phyloP scores from a whole-genome alignment of 768 basidiomycete genomes.

The Tubosaeta brunneosetosa region DNA sequence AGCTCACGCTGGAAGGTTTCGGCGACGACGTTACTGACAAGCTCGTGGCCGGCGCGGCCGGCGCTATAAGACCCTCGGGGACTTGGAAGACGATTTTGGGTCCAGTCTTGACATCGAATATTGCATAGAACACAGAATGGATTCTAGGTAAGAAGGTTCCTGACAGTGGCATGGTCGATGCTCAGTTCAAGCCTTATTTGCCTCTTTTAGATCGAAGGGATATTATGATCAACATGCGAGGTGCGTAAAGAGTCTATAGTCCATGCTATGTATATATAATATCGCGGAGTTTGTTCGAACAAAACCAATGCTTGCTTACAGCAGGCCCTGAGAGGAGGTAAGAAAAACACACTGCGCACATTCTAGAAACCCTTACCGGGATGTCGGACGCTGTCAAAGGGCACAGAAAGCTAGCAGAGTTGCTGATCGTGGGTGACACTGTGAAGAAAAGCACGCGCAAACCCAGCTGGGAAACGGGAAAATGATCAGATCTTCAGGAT shows the following conservation, averaged over 20 bases:
- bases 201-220: background rate
- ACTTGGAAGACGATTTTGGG: slow-evolving; percentile 92
- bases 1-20: slow-evolving; percentile 28
- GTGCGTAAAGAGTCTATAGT: slow-evolving; percentile 5
- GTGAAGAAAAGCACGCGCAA: slow-evolving; percentile 61
- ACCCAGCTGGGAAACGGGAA: slow-evolving; percentile 43
- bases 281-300: slow-evolving; percentile 4
- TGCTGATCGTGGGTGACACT: slow-evolving; percentile 62
- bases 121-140: slow-evolving; percentile 89
- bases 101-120: slow-evolving; percentile 82
- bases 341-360: slow-evolving; percentile 4
- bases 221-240: background rate
- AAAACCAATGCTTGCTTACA: background rate
- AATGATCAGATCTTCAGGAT: slow-evolving; percentile 8
- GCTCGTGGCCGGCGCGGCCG: slow-evolving; percentile 29
- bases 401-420: slow-evolving; percentile 58
- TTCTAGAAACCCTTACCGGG: slow-evolving; percentile 10
- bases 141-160: slow-evolving; percentile 73
- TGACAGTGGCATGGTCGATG: slow-evolving; percentile 35
- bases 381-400: slow-evolving; percentile 43
- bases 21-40: slow-evolving; percentile 32
- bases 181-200: background rate
- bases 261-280: slow-evolving; percentile 18
- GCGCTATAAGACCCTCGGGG: slow-evolving; percentile 81
- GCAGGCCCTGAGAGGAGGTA: slow-evolving; percentile 16